These are phyloP conservation scores for Clarireedia homoeocarpa DNA, from an alignment of 2,329 filamentous ascomycete genomes.

Conservation along the genomic window DNA sequence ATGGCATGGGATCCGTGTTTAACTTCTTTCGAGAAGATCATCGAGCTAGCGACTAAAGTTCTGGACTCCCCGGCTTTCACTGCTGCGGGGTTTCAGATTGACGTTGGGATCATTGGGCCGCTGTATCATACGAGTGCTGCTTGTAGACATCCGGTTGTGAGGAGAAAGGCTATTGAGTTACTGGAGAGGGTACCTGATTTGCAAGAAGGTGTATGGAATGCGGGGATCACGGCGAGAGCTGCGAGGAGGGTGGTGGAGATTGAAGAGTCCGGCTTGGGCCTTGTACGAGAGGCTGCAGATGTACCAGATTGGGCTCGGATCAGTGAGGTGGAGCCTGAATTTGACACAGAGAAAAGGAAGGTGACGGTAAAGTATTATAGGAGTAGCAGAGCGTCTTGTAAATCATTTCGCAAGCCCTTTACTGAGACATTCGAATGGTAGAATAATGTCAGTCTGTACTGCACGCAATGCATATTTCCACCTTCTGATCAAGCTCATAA, in stretches of 20 bases:
- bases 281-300: constrained; percentile 10
- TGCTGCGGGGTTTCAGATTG: not conserved
- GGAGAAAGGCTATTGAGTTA: constrained; percentile 53
- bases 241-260: constrained; percentile 10
- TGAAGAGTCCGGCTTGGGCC: constrained; percentile 4
- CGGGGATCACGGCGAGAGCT: constrained; percentile 3
- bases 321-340: not conserved
- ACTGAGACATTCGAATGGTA: not conserved
- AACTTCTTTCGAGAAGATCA: constrained; percentile 44
- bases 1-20: constrained; percentile 46
- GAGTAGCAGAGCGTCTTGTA: not conserved
- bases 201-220: constrained; percentile 60
- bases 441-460: not conserved
- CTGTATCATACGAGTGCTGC: constrained; percentile 52
- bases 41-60: constrained; percentile 38
- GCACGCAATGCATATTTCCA: not conserved
- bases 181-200: constrained; percentile 45
- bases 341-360: not conserved
- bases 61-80: not conserved
- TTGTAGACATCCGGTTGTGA: constrained; percentile 46
- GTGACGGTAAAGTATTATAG: not conserved
- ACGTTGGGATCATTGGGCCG: constrained; percentile 48
- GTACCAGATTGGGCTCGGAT: constrained; percentile 14
- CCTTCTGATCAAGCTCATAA: not conserved
- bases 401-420: not conserved